Evolutionary conservation across 176 grass and related monocot species (phyloP), one percentile per base, ranked within the genome.

Genomic region (Triticum timopheevii): DNA sequence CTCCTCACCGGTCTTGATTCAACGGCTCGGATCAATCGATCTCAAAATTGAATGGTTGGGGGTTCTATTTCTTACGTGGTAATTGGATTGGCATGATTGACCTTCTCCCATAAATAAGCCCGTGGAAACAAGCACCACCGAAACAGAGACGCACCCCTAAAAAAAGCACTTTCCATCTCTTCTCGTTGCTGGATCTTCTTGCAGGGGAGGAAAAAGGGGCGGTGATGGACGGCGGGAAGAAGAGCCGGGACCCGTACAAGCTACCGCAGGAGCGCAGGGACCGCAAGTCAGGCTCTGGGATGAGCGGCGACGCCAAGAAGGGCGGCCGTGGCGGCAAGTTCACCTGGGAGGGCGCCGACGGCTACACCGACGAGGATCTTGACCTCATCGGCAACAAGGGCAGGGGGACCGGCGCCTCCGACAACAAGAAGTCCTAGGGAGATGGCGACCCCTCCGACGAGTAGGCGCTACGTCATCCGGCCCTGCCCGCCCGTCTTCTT

Each of bases 311-410:
- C 30, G 88, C 93, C 61, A 98, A 95, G 90, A 98, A 98, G 79
- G 93, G 96, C 79, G 93, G 96, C 36, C 92, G 94, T 70, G 96
- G 96, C 61, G 96, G 93, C 47, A 98, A 95, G 87, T 98, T 95
- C 92, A 98, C 96, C 25, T 98, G 96, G 96, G 96, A 89, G 71
- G 96, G 96, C 80, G 65, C 88, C 56, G 83, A 87, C 56, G 80
- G 86, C 62, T 84, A 64, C 69, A 47, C 77, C 42, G 89, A 93
- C 64, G 93, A 80, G 61, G 95, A 92, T 73, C 15, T 87, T 82
- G 70, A 75, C 79, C 65, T 73, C 82, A 17, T 85, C 71, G 25
- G 44, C 44, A 50, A 50, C 44, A 76, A 76, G 73, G 73, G 25
- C 13, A 24, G 24, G 0, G 73, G 13, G 3, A 35, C 45, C 75